Evolutionary conservation across 2,329 filamentous ascomycete genomes (phyloP), one percentile per base, ranked within the genome.

Genomic region (Fusarium sp.): DNA sequence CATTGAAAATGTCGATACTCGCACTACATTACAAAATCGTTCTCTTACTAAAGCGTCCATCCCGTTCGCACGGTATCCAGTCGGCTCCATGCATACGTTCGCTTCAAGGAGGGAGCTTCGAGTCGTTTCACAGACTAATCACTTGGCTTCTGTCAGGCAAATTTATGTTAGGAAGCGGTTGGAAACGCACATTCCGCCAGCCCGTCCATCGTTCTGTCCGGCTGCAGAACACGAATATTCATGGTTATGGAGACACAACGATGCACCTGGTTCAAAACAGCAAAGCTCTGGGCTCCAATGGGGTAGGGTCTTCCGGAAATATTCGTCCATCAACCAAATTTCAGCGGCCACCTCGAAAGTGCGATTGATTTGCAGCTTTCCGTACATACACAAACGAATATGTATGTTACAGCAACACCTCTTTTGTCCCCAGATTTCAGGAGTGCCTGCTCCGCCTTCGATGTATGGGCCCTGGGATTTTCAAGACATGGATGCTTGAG

Each of bases 341-440:
- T 48, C 56, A 41, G 58, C 48, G 39, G 44, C 66, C 56, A 38
- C 57, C 45, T 53, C 42, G 45, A 55, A 72, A 54, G 51, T 33
- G 65, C 38, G 57, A 51, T 66, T 65, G 47, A 44, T 60, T 56
- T 55, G 36, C 39, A 39, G 28, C 51, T 51, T 39, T 47, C 48
- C 22, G 22, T 42, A 45, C 28, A 48, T 42, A 51, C 24, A 65
- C 36, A 42, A 26, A 47, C 35, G 36, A 38, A 42, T 16, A 16
- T 31, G 45, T 16, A 16, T 31, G 45, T 53, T 64, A 72, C 70
- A 69, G n/a, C 53, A 68, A 73, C 75, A 53, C 75, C 70, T 62
- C 64, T 63, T 39, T 48, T 35, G 61, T 60, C 75, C 70, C 75
- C 75, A 77, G 75, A 77, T 77, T 77, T 77, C 75, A 77, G 75